phyloP scores from a whole-genome alignment of 2,329 filamentous ascomycete genomes.

The Hortaea sp. region DNA sequence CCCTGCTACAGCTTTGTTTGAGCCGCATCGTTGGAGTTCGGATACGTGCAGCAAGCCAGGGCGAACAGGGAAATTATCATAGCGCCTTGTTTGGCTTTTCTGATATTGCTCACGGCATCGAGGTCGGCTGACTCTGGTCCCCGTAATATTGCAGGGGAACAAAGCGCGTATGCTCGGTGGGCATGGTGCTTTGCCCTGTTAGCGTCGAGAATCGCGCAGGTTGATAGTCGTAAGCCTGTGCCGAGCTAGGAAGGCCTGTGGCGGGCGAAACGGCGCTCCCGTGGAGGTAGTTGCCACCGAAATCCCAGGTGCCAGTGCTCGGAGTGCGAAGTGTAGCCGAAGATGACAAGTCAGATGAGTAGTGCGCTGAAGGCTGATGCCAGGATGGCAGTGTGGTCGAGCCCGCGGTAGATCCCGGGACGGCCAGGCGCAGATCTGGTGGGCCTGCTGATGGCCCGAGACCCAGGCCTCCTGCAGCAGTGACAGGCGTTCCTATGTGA shows the following conservation, averaged over 20 bases:
- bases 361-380: constrained; percentile 24
- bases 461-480: constrained; percentile 17
- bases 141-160: constrained; percentile 27
- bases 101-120: constrained; percentile 7
- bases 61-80: not conserved
- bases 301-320: constrained; percentile 18
- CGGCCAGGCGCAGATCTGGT: constrained; percentile 29
- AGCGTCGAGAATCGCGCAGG: constrained; percentile 16
- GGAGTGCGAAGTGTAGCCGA: constrained; percentile 1
- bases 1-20: not conserved
- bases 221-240: constrained; percentile 19
- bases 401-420: constrained; percentile 19
- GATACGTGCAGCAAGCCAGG: not conserved
- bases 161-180: constrained; percentile 18
- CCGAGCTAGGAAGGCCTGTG: constrained; percentile 21
- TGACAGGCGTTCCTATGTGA: constrained; percentile 18
- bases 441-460: constrained; percentile 25
- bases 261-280: constrained; percentile 14
- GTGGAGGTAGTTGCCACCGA: constrained; percentile 13
- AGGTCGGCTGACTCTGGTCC: constrained; percentile 21
- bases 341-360: constrained; percentile 21
- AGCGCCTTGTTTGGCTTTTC: too few species aligned
- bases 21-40: not conserved
- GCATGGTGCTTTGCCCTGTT: constrained; percentile 16
- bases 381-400: constrained; percentile 21